Evolutionary conservation across 139 green algal genomes (phyloP).

Genomic region (Picochlorum sp.): DNA sequence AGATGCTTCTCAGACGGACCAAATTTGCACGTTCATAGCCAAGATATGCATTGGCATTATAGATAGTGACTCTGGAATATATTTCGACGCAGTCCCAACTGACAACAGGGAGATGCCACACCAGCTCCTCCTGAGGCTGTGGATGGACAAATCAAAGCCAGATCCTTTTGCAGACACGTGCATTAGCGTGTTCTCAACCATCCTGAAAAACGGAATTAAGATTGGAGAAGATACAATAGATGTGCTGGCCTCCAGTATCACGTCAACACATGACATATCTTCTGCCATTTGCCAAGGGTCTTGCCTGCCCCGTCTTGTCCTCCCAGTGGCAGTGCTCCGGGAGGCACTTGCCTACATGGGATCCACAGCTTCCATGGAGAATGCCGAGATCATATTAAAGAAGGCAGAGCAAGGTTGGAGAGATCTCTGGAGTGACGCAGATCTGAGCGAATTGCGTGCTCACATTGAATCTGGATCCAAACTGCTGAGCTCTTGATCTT

Average conservation of each 20-base stretch:
- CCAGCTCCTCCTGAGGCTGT: too few relatives aligned
- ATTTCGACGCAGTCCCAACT: too few relatives aligned
- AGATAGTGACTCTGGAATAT: too few relatives aligned
- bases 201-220: too few relatives aligned
- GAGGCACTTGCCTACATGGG: conserved; percentile 30
- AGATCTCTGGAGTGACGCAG: neutral
- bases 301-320: conserved; percentile 15
- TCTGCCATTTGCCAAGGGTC: conserved; percentile 14
- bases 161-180: too few relatives aligned
- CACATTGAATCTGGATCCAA: neutral
- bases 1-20: too few relatives aligned
- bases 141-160: too few relatives aligned
- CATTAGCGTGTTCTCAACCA: too few relatives aligned
- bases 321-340: conserved; percentile 20
- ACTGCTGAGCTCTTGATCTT: neutral
- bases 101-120: too few relatives aligned
- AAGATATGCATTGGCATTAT: too few relatives aligned
- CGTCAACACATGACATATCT: neutral
- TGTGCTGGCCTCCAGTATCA: conserved; percentile 13
- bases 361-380: neutral
- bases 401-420: neutral
- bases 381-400: neutral
- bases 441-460: neutral
- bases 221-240: too few relatives aligned
- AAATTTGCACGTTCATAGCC: too few relatives aligned